These are phyloP conservation scores for Diaporthe aspalathi DNA, from an alignment of 2,329 filamentous ascomycete genomes.

Conservation along the genomic window DNA sequence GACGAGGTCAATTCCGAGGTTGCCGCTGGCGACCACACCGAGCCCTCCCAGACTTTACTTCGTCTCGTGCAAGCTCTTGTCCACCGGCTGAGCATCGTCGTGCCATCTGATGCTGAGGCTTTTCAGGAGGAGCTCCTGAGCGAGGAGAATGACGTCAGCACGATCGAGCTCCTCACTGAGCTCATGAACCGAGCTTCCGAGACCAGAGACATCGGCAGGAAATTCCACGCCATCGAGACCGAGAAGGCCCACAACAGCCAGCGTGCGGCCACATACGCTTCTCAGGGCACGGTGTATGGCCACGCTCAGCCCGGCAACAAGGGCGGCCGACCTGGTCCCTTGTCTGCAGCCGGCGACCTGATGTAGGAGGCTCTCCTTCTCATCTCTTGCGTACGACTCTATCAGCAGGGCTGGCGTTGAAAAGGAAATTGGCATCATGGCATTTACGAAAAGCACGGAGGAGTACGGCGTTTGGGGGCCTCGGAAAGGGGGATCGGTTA, in stretches of 20 bases:
- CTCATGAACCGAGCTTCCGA: slow-evolving; percentile 79
- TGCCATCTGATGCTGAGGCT: slow-evolving; percentile 73
- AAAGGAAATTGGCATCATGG: slow-evolving; percentile 38
- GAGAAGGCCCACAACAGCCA: slow-evolving; percentile 45
- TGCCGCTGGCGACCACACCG: slow-evolving; percentile 49
- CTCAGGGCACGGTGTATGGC: slow-evolving; percentile 40
- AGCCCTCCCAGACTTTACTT: slow-evolving; percentile 77
- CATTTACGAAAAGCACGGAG: slow-evolving; percentile 36
- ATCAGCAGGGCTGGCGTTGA: slow-evolving; percentile 31
- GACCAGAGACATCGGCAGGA: slow-evolving; percentile 80
- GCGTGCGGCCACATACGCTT: slow-evolving; percentile 31
- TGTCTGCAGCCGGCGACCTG: slow-evolving; percentile 36
- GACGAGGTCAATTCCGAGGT: slow-evolving; percentile 53
- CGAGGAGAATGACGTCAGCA: slow-evolving; percentile 85
- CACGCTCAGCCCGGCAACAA: slow-evolving; percentile 38
- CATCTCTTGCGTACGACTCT: slow-evolving; percentile 1
- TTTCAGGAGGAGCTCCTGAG: slow-evolving; percentile 79
- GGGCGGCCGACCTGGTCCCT: slow-evolving; percentile 26
- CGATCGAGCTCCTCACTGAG: slow-evolving; percentile 80
- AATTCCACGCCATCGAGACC: slow-evolving; percentile 71
- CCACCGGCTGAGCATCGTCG: slow-evolving; percentile 83
- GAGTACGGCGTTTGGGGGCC: slow-evolving; percentile 32
- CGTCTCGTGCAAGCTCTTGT: slow-evolving; percentile 90
- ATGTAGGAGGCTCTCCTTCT: slow-evolving; percentile 22
- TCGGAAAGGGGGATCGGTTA: slow-evolving; percentile 25